Conservation (phyloP, 345 rosid species). For the Mallotus nudiflorus region DNA sequence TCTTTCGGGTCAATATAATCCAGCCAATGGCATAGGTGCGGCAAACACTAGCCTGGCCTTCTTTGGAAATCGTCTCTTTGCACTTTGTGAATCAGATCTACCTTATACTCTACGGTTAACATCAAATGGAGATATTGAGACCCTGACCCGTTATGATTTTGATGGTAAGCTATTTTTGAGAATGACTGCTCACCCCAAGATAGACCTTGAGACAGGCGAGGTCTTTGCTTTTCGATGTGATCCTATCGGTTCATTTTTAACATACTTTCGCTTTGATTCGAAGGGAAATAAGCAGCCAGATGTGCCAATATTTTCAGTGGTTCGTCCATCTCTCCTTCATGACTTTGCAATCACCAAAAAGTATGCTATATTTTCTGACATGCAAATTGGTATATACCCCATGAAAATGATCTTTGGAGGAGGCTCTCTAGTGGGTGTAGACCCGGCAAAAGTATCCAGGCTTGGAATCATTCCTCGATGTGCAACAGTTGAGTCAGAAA, state of each 20-base stretch:
- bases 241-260: constrained; percentile 55
- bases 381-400: constrained; percentile 62
- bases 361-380: constrained; percentile 55
- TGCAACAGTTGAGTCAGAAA: constrained; percentile 43
- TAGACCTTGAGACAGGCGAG: constrained; percentile 51
- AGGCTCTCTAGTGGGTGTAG: constrained; percentile 47
- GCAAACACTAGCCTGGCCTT: constrained; percentile 61
- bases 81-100: constrained; percentile 61
- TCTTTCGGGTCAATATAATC: constrained; percentile 56
- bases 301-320: constrained; percentile 62
- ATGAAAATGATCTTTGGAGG: constrained; percentile 49
- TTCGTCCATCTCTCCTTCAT: constrained; percentile 54
- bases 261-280: constrained; percentile 47
- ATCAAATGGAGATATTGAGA: constrained; percentile 45
- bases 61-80: constrained; percentile 48
- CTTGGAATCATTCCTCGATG: constrained; percentile 52
- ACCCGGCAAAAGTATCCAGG: constrained; percentile 44
- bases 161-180: constrained; percentile 51
- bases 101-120: constrained; percentile 51
- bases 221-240: constrained; percentile 61
- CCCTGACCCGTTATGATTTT: constrained; percentile 49
- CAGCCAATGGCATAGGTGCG: constrained; percentile 48
- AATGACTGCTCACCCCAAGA: constrained; percentile 73
- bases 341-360: constrained; percentile 60
- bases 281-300: constrained; percentile 50